These are phyloP conservation scores for Salix brachista DNA, from an alignment of 345 rosid species.

Conservation along the genomic window DNA sequence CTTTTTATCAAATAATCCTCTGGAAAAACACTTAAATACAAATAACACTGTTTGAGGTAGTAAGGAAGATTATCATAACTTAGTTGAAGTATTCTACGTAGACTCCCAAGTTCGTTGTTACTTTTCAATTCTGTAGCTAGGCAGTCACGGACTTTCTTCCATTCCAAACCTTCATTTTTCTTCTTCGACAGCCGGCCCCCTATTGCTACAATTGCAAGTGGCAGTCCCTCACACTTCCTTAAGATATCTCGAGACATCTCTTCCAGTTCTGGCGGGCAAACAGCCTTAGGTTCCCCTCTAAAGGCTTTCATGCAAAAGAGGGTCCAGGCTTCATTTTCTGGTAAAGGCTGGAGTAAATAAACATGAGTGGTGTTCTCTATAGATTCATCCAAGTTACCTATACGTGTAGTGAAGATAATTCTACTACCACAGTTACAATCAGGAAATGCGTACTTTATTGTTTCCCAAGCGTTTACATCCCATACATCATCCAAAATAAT, in stretches of 20 bases:
- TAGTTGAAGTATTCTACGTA: background rate
- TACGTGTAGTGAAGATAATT: slow-evolving; percentile 5
- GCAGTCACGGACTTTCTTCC: slow-evolving; percentile 4
- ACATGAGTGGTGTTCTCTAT: background rate
- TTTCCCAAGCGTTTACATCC: slow-evolving; percentile 7
- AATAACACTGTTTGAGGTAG: slow-evolving; percentile 5
- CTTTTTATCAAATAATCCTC: slow-evolving; percentile 9
- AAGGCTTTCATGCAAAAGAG: slow-evolving; percentile 14
- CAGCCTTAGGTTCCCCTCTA: background rate
- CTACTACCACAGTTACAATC: background rate
- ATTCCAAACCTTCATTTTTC: background rate
- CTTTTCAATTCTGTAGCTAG: background rate
- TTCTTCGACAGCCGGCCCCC: slow-evolving; percentile 5
- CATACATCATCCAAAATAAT: slow-evolving; percentile 13
- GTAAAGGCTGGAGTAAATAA: slow-evolving; percentile 1
- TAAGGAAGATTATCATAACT: background rate
- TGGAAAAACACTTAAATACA: slow-evolving; percentile 10
- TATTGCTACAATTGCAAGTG: slow-evolving; percentile 12
- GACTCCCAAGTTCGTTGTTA: background rate
- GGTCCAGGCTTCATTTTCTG: background rate
- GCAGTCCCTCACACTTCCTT: slow-evolving; percentile 13
- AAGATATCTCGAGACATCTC: background rate
- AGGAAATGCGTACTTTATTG: background rate
- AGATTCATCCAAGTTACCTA: background rate
- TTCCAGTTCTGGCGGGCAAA: slow-evolving; percentile 5